A percentile compares a stretch with the other conserved stretches of the same genome.
Evolutionary conservation across 345 rosid genomes (phyloP).

Genomic region (Mercurialis annua): DNA sequence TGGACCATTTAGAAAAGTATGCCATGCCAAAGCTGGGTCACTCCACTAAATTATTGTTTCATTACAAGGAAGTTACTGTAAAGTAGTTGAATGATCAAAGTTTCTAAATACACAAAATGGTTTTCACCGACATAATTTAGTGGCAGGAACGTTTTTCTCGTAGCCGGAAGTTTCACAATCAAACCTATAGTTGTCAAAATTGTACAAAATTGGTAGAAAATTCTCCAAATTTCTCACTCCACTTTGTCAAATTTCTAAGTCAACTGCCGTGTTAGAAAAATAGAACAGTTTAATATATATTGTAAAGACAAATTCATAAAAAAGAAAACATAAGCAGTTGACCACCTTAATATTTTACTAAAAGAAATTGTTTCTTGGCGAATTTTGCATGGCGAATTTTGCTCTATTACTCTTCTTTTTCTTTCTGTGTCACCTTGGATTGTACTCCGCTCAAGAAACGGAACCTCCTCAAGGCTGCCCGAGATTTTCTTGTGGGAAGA

Average conservation of each 20-base stretch:
- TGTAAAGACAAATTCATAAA: neutral
- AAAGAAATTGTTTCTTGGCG: neutral
- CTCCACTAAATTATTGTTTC: too few species aligned
- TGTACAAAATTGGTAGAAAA: neutral
- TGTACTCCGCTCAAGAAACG: slow-evolving; percentile 8
- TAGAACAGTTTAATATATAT: neutral
- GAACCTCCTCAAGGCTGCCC: slow-evolving; percentile 7
- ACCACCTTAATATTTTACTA: neutral
- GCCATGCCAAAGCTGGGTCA: neutral
- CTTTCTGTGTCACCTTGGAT: slow-evolving; percentile 7
- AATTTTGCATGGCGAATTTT: neutral
- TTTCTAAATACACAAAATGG: neutral
- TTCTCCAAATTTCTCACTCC: neutral
- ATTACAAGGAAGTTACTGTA: neutral
- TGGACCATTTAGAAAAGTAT: too few species aligned
- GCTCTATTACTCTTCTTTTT: neutral
- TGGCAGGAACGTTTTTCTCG: too few species aligned
- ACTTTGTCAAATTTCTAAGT: neutral
- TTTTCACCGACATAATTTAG: too few species aligned
- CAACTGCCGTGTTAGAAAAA: neutral
- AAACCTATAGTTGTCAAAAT: too few species aligned
- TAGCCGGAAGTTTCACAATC: too few species aligned
- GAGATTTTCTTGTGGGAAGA: slow-evolving; percentile 34
- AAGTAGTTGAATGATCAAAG: neutral
- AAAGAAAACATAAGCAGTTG: neutral